Evolutionary conservation across 73 alveolate genomes (phyloP), one percentile per base, ranked within the genome.

Genomic region (Breviolum minutum): DNA sequence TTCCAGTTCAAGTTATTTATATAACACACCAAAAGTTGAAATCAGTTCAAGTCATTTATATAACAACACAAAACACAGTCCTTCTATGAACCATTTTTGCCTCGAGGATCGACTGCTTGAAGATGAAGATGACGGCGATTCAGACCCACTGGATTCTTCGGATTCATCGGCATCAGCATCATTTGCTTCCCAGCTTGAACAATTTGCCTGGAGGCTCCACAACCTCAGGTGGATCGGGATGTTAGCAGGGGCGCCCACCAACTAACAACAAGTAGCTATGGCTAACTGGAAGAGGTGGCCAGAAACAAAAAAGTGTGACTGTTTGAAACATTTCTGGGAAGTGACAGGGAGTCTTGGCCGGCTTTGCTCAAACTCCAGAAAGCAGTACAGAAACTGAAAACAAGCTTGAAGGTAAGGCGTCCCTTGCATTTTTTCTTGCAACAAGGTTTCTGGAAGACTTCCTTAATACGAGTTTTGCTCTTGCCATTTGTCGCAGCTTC

Each of bases 1-100:
- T 40, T 40, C 0, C 0, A 40, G 54, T 40, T 40, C 54, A 40
- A 40, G 54, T 40, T 3, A 40, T 40, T 40, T 40, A 40, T 40
- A 40, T 40, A 40, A 40, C 54, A 40, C 54, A 0, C 54, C 54
- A 40, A 40, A 17, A 17, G 17, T 68, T 68, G 77, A 68, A 22
- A 6, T 17, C 77, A 40, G 54, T 40, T 40, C 54, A 40, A 40
- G 54, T 40, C 54, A 40, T 40, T 40, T 40, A 40, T 40, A 40
- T 40, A 40, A 40, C 54, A 40, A 40, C 54, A 40, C 54, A 40
- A 40, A 40, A 0, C 54, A 61, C 87, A n/a, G 40, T 40, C 92
- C 92, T 83, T 83, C 92, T 60, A 83, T 48, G 74, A 8, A 83
- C 92, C 92, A 83, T 6, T 83, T 83, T 16, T 32, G 54, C 20